A percentile compares a stretch with the other conserved stretches of the same genome.
Conservation (phyloP, 1,284 basidiomycete genomes). For the Fomes fomentarius region DNA sequence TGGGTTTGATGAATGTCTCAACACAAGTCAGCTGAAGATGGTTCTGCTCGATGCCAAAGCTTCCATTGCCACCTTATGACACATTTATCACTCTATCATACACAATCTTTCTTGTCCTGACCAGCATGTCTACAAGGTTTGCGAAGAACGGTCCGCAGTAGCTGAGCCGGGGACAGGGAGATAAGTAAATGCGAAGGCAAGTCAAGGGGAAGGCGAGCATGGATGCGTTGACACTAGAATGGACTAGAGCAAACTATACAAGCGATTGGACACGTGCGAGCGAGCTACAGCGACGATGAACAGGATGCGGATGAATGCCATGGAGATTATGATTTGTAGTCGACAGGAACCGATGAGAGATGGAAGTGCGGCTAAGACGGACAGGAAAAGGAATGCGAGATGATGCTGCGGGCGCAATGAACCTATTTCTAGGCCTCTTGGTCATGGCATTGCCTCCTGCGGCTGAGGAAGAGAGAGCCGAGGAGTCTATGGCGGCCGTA, state of each 20-base stretch:
- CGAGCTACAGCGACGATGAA: not conserved
- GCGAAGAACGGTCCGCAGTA: not conserved
- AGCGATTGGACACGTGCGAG: not conserved
- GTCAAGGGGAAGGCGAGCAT: not conserved
- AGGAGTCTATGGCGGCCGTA: slow-evolving; percentile 41
- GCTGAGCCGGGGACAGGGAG: not conserved
- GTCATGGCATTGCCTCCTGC: slow-evolving; percentile 49
- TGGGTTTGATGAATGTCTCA: slow-evolving; percentile 29
- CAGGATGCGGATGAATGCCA: not conserved
- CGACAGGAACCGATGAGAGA: not conserved
- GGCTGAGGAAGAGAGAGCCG: slow-evolving; percentile 62
- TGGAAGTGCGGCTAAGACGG: not conserved
- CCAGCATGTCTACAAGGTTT: not conserved
- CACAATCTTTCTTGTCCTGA: too few species aligned
- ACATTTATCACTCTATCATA: not conserved
- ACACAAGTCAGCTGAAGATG: slow-evolving; percentile 13
- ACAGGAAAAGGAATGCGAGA: not conserved
- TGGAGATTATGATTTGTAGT: not conserved
- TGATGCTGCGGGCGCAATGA: not conserved
- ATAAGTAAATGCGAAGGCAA: not conserved
- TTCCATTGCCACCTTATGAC: too few species aligned
- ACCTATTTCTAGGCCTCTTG: not conserved
- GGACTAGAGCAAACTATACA: not conserved
- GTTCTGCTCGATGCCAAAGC: not conserved
- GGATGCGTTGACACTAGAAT: not conserved